phyloP scores from a whole-genome alignment of 768 basidiomycete species.

The Hebeloma cylindrosporum region DNA sequence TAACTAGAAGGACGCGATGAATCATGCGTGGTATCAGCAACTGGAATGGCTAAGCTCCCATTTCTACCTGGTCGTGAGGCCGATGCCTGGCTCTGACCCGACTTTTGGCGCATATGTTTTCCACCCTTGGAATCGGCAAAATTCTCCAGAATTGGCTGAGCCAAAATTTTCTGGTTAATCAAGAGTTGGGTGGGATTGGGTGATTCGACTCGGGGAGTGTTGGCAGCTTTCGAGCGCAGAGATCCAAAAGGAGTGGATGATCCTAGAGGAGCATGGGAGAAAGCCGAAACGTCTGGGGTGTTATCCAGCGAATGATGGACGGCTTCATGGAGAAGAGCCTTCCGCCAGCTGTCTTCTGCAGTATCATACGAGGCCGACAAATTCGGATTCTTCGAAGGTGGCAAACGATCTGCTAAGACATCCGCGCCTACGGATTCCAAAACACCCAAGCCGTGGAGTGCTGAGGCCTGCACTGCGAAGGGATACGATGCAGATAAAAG shows the following conservation, averaged over 20 bases:
- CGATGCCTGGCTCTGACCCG: conserved; percentile 28
- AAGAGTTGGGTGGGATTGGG: conserved; percentile 26
- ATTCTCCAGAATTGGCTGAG: conserved; percentile 45
- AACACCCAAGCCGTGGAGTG: conserved; percentile 69
- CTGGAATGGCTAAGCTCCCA: conserved; percentile 27
- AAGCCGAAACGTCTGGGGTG: conserved; percentile 47
- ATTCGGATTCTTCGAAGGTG: conserved; percentile 63
- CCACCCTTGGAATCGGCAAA: conserved; percentile 22
- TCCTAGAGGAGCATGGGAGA: conserved; percentile 40
- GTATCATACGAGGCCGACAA: conserved; percentile 49
- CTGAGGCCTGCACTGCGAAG: conserved; percentile 75
- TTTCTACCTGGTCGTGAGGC: conserved; percentile 22
- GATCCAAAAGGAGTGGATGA: conserved; percentile 42
- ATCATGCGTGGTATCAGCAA: conserved; percentile 18
- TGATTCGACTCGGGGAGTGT: conserved; percentile 15
- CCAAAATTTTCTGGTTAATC: conserved; percentile 33
- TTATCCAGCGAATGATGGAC: conserved; percentile 74
- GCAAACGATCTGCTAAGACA: conserved; percentile 71
- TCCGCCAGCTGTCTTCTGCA: conserved; percentile 70
- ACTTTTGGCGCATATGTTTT: conserved; percentile 29
- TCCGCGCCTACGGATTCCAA: conserved; percentile 76
- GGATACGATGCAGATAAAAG: conserved; percentile 67
- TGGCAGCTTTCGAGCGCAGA: conserved; percentile 21
- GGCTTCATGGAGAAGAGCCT: conserved; percentile 71
- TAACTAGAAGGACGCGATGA: conserved; percentile 41